Conservation (phyloP, 2,329 filamentous ascomycete species). For the Colletotrichum sp. region DNA sequence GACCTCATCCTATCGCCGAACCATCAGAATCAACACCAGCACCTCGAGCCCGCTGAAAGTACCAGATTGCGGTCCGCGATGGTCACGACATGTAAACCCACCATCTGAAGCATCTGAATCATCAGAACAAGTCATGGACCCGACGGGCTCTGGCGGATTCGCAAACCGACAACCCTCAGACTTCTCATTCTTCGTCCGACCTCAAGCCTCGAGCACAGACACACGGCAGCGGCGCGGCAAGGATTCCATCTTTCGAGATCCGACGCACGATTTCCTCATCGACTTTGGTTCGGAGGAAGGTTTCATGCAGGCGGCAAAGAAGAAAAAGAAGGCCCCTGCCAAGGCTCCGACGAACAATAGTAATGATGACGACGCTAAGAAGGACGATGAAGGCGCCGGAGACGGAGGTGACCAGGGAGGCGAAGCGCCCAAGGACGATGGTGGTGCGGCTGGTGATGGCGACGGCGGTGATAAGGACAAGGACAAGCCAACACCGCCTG, state of each 20-base stretch:
- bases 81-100: conserved; percentile 34
- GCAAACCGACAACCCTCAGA: conserved; percentile 31
- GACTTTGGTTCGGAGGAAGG: conserved; percentile 63
- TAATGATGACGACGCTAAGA: conserved; percentile 46
- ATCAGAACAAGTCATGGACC: conserved; percentile 31
- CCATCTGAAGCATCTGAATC: conserved; percentile 26
- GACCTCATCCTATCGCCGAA: conserved; percentile 3
- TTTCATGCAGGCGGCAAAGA: conserved; percentile 59
- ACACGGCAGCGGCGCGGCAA: conserved; percentile 23
- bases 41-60: conserved; percentile 30
- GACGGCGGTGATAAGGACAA: conserved; percentile 32
- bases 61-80: conserved; percentile 38
- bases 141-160: conserved; percentile 33
- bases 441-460: conserved; percentile 28
- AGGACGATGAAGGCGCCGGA: conserved; percentile 38
- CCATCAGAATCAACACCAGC: not conserved
- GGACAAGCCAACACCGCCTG: conserved; percentile 19
- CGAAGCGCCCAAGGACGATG: conserved; percentile 7
- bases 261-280: conserved; percentile 49
- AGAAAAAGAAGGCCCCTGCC: conserved; percentile 58
- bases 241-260: conserved; percentile 49
- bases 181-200: conserved; percentile 25
- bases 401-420: conserved; percentile 33
- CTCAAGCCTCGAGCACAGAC: conserved; percentile 25
- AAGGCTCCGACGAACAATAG: conserved; percentile 48